Evolutionary conservation across 2,329 filamentous ascomycete species (phyloP).

Genomic region (Botryotinia calthae): DNA sequence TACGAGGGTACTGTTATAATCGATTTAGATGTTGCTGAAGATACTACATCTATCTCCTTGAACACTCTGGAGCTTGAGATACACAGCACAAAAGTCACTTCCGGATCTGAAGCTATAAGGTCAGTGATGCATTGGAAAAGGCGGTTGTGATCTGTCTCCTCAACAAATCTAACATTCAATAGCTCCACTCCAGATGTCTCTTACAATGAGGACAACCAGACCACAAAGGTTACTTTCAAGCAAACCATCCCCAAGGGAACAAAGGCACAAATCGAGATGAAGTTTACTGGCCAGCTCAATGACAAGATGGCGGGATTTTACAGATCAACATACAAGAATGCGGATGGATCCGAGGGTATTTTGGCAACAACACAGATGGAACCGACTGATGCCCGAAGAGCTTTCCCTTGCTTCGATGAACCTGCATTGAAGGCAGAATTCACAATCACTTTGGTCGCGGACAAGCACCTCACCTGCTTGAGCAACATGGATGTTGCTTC

Average conservation of each 20-base stretch:
- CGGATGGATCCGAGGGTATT: slow-evolving; percentile 74
- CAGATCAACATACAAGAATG: slow-evolving; percentile 84
- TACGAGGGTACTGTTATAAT: slow-evolving; percentile 84
- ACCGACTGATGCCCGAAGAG: slow-evolving; percentile 85
- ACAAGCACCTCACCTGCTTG: slow-evolving; percentile 85
- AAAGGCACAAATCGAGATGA: slow-evolving; percentile 74
- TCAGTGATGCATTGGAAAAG: slow-evolving; percentile 33
- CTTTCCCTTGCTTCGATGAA: slow-evolving; percentile 96
- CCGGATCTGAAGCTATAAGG: slow-evolving; percentile 54
- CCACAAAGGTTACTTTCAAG: slow-evolving; percentile 76
- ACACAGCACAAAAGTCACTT: slow-evolving; percentile 66
- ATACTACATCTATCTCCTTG: slow-evolving; percentile 80
- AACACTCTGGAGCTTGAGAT: slow-evolving; percentile 88
- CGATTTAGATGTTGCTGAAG: slow-evolving; percentile 81
- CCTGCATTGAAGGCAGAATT: slow-evolving; percentile 91
- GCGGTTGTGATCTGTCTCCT: slow-evolving; percentile 19
- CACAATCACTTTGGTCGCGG: slow-evolving; percentile 85
- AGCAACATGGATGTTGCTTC: slow-evolving; percentile 95
- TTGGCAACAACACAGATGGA: slow-evolving; percentile 96
- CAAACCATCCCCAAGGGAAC: slow-evolving; percentile 69
- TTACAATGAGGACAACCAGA: slow-evolving; percentile 77
- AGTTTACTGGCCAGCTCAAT: slow-evolving; percentile 77
- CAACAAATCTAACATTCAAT: slow-evolving; percentile 38
- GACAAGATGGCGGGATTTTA: slow-evolving; percentile 99
- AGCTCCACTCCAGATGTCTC: slow-evolving; percentile 65